Conservation (phyloP, 2,329 filamentous ascomycete species). For the Penicillium olsonii region DNA sequence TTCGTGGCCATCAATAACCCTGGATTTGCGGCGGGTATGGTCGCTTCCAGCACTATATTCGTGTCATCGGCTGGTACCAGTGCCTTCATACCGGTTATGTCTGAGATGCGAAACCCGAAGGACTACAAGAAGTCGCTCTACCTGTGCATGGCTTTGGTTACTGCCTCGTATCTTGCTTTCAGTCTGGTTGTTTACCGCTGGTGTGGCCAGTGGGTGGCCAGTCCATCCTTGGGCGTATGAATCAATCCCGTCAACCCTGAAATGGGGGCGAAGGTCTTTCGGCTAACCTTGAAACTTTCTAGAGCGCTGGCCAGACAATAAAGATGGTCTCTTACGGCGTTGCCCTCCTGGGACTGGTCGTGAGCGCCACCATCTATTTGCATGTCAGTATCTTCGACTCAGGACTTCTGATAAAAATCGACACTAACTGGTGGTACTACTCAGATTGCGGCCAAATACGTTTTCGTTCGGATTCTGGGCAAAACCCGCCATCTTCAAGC, state of each 20-base stretch:
- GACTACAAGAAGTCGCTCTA: constrained; percentile 62
- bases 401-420: too few relatives aligned
- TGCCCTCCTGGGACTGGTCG: constrained; percentile 55
- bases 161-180: constrained; percentile 57
- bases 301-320: constrained; percentile 55
- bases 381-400: constrained; percentile 30
- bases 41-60: constrained; percentile 59
- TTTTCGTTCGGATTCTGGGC: constrained; percentile 56
- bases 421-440: background rate
- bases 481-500: constrained; percentile 52
- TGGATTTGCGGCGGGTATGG: constrained; percentile 59
- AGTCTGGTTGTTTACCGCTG: constrained; percentile 61
- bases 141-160: constrained; percentile 59
- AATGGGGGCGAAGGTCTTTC: constrained; percentile 32
- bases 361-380: constrained; percentile 49
- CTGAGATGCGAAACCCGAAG: constrained; percentile 60
- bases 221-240: constrained; percentile 62
- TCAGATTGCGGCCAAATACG: constrained; percentile 54
- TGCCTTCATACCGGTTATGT: constrained; percentile 63
- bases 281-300: constrained; percentile 30
- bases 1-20: constrained; percentile 58
- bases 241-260: too few relatives aligned
- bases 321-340: constrained; percentile 65
- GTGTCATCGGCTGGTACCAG: constrained; percentile 58
- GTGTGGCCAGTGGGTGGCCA: constrained; percentile 62